phyloP scores from a whole-genome alignment of 768 basidiomycete genomes.

The Pleurotus sapidus region DNA sequence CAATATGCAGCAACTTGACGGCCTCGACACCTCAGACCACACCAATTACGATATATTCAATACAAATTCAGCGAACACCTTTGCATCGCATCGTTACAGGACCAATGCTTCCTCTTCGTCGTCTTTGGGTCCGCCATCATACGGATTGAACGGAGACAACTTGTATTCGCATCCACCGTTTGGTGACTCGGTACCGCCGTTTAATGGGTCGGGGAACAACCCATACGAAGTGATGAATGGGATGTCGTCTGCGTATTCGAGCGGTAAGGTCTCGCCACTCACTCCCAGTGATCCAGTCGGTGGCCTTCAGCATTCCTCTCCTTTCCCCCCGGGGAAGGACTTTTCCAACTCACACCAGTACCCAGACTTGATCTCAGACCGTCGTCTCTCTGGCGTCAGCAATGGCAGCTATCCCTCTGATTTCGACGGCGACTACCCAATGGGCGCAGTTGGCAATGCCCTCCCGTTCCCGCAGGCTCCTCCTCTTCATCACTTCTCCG shows the following conservation, averaged over 20 bases:
- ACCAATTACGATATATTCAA: constrained; percentile 63
- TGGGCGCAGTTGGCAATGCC: constrained; percentile 41
- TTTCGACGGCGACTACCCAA: constrained; percentile 62
- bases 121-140: constrained; percentile 54
- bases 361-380: constrained; percentile 57
- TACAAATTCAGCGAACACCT: constrained; percentile 35
- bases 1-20: constrained; percentile 42
- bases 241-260: constrained; percentile 58
- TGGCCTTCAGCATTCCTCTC: constrained; percentile 52
- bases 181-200: constrained; percentile 56
- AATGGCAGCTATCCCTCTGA: constrained; percentile 52
- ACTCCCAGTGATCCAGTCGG: constrained; percentile 65
- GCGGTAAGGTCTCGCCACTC: constrained; percentile 74
- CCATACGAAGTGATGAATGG: constrained; percentile 67
- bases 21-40: constrained; percentile 54
- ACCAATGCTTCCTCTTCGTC: constrained; percentile 71
- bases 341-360: constrained; percentile 49
- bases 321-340: constrained; percentile 57
- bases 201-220: constrained; percentile 42
- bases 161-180: constrained; percentile 61
- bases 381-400: constrained; percentile 47
- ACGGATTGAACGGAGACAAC: constrained; percentile 50
- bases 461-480: constrained; percentile 46
- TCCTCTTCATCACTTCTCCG: constrained; percentile 53
- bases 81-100: constrained; percentile 62